phyloP scores from a whole-genome alignment of 1,284 basidiomycete genomes.

The Somion occarium region DNA sequence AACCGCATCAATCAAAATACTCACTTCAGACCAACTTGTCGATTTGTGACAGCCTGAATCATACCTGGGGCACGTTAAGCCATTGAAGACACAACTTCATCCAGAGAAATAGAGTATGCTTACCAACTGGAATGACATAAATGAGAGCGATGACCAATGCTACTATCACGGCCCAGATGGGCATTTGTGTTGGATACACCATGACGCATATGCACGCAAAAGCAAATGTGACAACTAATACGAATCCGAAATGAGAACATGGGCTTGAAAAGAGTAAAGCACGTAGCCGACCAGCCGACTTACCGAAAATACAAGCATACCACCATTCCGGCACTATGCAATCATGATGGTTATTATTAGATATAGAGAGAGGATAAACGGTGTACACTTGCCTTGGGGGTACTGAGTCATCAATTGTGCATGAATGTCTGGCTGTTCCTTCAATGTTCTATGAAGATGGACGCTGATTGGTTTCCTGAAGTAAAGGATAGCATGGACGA shows the following conservation, averaged over 20 bases:
- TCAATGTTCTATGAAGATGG: slow-evolving; percentile 39
- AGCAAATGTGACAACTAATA: slow-evolving; percentile 40
- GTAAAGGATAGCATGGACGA: slow-evolving; percentile 70
- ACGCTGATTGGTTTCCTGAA: slow-evolving; percentile 53
- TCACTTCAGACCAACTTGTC: slow-evolving; percentile 42
- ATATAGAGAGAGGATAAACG: no score
- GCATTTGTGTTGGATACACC: slow-evolving; percentile 61
- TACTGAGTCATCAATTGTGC: slow-evolving; percentile 76
- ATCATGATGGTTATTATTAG: no score
- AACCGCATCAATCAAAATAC: slow-evolving; percentile 2
- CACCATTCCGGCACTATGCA: slow-evolving; percentile 31
- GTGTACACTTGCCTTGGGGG: slow-evolving; percentile 40
- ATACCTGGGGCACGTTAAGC: slow-evolving; percentile 36
- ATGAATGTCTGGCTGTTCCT: slow-evolving; percentile 63
- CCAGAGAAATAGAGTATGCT: not conserved
- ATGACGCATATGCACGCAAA: slow-evolving; percentile 66
- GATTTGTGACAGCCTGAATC: slow-evolving; percentile 50
- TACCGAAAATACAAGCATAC: slow-evolving; percentile 31
- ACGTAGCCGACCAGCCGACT: slow-evolving; percentile 2
- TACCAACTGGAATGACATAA: slow-evolving; percentile 45
- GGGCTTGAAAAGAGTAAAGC: not conserved
- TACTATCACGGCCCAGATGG: slow-evolving; percentile 53
- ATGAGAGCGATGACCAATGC: slow-evolving; percentile 34
- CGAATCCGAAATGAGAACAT: not conserved
- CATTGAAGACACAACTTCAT: slow-evolving; percentile 9